phyloP scores from a whole-genome alignment of 2,329 filamentous ascomycete genomes.

The Parasarocladium wereldwijsianum region DNA sequence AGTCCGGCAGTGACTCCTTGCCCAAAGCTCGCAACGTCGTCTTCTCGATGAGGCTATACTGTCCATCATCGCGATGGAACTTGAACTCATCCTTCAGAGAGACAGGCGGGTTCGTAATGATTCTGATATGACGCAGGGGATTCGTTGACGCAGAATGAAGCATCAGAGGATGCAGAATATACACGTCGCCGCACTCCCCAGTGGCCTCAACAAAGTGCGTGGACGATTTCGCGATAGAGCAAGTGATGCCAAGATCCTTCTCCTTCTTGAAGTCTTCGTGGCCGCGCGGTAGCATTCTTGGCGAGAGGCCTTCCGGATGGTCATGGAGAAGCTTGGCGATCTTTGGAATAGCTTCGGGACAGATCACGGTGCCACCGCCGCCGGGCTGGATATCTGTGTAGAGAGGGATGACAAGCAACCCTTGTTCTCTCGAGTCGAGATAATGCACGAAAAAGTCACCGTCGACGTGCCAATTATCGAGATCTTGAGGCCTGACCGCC shows the following conservation, averaged over 20 bases:
- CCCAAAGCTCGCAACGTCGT: slow-evolving; percentile 36
- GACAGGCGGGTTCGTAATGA: slow-evolving; percentile 23
- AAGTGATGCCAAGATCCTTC: slow-evolving; percentile 29
- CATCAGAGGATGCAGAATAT: slow-evolving; percentile 45
- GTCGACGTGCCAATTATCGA: slow-evolving; percentile 52
- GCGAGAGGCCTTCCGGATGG: slow-evolving; percentile 50
- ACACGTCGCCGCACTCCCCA: slow-evolving; percentile 40
- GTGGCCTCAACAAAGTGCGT: slow-evolving; percentile 37
- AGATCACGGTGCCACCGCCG: slow-evolving; percentile 52
- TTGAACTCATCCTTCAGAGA: slow-evolving; percentile 23
- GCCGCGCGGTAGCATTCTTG: slow-evolving; percentile 45
- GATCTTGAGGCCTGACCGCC: slow-evolving; percentile 31
- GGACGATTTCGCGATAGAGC: slow-evolving; percentile 20
- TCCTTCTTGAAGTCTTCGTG: slow-evolving; percentile 29
- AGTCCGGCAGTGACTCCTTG: slow-evolving; percentile 30
- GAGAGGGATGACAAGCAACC: slow-evolving; percentile 50
- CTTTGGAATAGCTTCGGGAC: slow-evolving; percentile 38
- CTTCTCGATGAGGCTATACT: slow-evolving; percentile 8
- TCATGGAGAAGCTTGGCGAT: slow-evolving; percentile 44
- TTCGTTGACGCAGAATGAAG: slow-evolving; percentile 34
- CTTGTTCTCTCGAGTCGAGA: slow-evolving; percentile 56
- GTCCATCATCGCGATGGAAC: slow-evolving; percentile 5
- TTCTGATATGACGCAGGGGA: slow-evolving; percentile 10
- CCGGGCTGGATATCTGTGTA: slow-evolving; percentile 47
- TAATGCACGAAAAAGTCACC: slow-evolving; percentile 62